Percentiles rank a stretch among this genome's conserved stretches.
These are phyloP conservation scores for Magnolia changhungtana DNA, from an alignment of 164 flowering plant species.

Conservation along the genomic window DNA sequence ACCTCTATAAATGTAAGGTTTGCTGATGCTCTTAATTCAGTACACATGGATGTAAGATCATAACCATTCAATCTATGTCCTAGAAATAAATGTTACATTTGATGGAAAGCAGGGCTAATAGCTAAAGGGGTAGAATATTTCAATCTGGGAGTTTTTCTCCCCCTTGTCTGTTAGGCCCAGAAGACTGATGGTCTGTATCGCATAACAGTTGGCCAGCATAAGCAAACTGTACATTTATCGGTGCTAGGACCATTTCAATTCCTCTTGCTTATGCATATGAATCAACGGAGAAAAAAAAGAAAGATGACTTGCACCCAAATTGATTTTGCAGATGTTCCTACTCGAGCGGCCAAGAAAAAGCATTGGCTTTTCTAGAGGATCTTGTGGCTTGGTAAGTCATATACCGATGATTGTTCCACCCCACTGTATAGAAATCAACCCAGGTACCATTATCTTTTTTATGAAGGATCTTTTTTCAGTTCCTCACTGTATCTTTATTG, in stretches of 20 bases:
- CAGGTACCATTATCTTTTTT: neutral
- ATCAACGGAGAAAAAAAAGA: neutral
- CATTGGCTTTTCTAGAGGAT: conserved; percentile 66
- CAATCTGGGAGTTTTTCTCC: neutral
- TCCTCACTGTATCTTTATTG: neutral
- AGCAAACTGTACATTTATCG: neutral
- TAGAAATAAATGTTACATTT: too few species aligned
- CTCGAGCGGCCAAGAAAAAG: conserved; percentile 42
- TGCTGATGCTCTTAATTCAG: neutral
- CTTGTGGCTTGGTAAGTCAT: neutral
- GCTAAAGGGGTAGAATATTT: neutral
- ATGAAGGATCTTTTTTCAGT: neutral
- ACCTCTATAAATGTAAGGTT: neutral
- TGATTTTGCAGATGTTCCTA: conserved; percentile 61
- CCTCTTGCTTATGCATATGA: neutral
- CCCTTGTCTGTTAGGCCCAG: neutral
- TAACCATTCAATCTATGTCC: neutral
- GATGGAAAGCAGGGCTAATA: neutral
- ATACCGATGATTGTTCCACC: neutral
- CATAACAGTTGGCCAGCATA: neutral
- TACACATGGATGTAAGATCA: neutral
- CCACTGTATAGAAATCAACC: neutral
- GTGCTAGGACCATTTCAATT: too few species aligned
- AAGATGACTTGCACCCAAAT: neutral
- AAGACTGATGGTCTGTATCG: neutral